Evolutionary conservation across 257 asterid species (phyloP), one percentile per base, ranked within the genome.

Genomic region (Gentiana straminea): DNA sequence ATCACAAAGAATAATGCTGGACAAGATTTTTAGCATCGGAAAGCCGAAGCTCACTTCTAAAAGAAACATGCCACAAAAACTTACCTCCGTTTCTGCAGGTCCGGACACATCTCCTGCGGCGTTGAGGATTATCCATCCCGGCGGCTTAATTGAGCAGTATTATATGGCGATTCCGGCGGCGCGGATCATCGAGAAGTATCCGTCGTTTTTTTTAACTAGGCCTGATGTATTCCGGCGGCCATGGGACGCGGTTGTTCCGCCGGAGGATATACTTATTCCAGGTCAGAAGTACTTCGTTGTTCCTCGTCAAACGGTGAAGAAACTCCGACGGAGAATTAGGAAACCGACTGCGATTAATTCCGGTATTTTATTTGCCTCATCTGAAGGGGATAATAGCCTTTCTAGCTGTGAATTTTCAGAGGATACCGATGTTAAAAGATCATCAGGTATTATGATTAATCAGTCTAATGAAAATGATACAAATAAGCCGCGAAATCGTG

Each of bases 81-180:
- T 55, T 13, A 47, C 12, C 13, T 39, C 55, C 3, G 8, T 9
- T 9, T 13, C 41, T 8, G 1, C 3, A 37, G 51, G 4, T 59
- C 64, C 38, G 43, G 62, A 44, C 43, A 56, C 41, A 8, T 36
- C 55, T 32, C 60, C 78, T 12, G 68, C 70, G 39, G 83, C 79
- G 53, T 47, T 86, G 65, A 83, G 73, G 71, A 83, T 86, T 72
- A 60, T 81, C 73, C 85, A 81, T 55, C 74, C 78, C 1, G 88
- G 94, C 46, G 95, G 95, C 0, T 55, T 49, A 10, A 73, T 68
- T 3, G 94, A 86, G 62, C 59, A 49, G 60, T 68, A 75, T 71
- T 86, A 79, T 86, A 86, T 83, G 95, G 95, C 90, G 3, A 55
- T 77, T 24, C 95, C 94, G 0, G 94, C 87, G 7, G 58, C 79